phyloP scores from a whole-genome alignment of 2,329 filamentous ascomycete genomes.

The Didymella pinodella region DNA sequence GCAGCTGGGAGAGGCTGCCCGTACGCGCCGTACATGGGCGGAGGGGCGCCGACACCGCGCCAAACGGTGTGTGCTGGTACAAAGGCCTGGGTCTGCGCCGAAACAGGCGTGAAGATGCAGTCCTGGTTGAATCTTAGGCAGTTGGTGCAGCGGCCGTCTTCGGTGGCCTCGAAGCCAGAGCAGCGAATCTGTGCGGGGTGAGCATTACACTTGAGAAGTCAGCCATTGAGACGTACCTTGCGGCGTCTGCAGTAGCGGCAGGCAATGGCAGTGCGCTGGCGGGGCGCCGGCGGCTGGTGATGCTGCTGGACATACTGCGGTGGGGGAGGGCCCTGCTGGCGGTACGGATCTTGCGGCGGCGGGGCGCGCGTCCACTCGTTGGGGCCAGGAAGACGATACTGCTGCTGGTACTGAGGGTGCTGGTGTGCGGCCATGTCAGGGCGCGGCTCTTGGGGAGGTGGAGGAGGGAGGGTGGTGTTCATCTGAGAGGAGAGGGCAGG shows the following conservation, averaged over 20 bases:
- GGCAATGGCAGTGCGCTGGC: constrained; percentile 67
- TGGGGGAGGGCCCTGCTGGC: constrained; percentile 49
- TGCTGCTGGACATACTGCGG: constrained; percentile 49
- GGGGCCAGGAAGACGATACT: constrained; percentile 57
- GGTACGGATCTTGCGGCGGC: constrained; percentile 52
- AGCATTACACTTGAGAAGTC: constrained; percentile 15
- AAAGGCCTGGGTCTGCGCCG: constrained; percentile 76
- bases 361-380: constrained; percentile 55
- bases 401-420: constrained; percentile 55
- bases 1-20: constrained; percentile 58
- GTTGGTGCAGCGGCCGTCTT: constrained; percentile 76
- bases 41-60: constrained; percentile 55
- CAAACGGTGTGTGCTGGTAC: constrained; percentile 75
- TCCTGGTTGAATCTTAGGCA: constrained; percentile 78
- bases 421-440: constrained; percentile 57
- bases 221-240: constrained; percentile 56
- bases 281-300: constrained; percentile 60
- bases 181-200: constrained; percentile 70
- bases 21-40: constrained; percentile 61
- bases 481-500: constrained; percentile 41
- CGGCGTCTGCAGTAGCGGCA: constrained; percentile 67
- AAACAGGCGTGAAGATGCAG: constrained; percentile 79
- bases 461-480: constrained; percentile 44
- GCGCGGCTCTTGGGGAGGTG: constrained; percentile 49
- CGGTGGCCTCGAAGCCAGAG: constrained; percentile 75